Conservation (phyloP, 306 rosid species). For the Rosa lucieae region DNA sequence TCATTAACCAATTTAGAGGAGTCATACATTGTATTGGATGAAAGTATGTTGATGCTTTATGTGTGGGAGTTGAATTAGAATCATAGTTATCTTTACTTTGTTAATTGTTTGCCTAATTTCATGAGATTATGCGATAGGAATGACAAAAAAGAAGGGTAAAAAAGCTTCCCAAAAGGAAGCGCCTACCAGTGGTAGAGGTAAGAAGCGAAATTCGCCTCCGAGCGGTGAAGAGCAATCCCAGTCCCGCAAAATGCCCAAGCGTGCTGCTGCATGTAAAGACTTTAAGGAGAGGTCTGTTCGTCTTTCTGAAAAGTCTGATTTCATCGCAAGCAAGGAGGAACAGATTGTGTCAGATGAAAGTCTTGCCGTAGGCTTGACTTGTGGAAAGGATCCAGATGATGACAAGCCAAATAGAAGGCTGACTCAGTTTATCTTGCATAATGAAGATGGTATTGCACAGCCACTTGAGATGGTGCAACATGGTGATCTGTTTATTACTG, state of each 20-base stretch:
- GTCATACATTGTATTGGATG: neutral
- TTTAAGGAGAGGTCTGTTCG: slow-evolving; percentile 61
- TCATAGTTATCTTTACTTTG: neutral
- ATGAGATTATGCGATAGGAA: slow-evolving; percentile 29
- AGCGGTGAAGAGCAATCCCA: slow-evolving; percentile 43
- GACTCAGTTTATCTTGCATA: slow-evolving; percentile 72
- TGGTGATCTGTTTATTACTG: slow-evolving; percentile 65
- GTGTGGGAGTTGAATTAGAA: neutral
- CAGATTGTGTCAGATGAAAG: slow-evolving; percentile 61
- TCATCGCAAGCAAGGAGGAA: slow-evolving; percentile 59
- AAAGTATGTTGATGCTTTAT: neutral
- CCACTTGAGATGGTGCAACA: slow-evolving; percentile 85
- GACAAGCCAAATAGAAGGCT: slow-evolving; percentile 72
- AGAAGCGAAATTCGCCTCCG: slow-evolving; percentile 53
- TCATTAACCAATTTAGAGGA: neutral
- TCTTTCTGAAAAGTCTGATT: slow-evolving; percentile 47
- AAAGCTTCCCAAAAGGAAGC: slow-evolving; percentile 27
- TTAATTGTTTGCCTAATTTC: neutral
- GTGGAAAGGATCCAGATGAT: slow-evolving; percentile 38
- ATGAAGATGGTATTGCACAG: slow-evolving; percentile 55
- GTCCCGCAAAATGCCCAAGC: slow-evolving; percentile 74
- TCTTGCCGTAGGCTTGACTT: slow-evolving; percentile 62
- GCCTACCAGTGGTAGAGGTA: slow-evolving; percentile 38
- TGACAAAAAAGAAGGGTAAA: slow-evolving; percentile 28
- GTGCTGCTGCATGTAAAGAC: slow-evolving; percentile 74